These are phyloP conservation scores for Penicillium concentricum DNA, from an alignment of 2,329 filamentous ascomycete genomes.

Conservation along the genomic window DNA sequence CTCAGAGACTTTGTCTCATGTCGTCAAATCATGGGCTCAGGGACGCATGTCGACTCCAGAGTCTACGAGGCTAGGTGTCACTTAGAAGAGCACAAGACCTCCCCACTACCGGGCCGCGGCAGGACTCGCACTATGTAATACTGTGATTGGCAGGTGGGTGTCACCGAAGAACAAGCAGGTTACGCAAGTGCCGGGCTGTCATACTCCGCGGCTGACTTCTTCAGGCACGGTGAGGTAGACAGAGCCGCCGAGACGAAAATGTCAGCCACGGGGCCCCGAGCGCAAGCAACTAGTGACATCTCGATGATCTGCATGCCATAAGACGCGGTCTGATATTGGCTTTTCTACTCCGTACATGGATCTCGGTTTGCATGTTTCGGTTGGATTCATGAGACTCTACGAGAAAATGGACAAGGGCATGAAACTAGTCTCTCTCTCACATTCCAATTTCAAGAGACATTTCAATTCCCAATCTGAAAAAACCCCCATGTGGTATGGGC, in stretches of 20 bases:
- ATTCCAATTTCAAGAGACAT: constrained; percentile 2
- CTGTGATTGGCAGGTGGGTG: constrained; percentile 6
- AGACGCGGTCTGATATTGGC: not conserved
- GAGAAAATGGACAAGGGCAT: not conserved
- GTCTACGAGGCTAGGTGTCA: not conserved
- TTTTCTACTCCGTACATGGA: not conserved
- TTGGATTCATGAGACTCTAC: constrained; percentile 4
- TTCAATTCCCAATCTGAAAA: constrained; percentile 2
- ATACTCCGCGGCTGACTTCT: not conserved
- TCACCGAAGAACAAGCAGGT: not conserved
- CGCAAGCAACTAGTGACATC: not conserved
- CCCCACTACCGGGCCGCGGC: constrained; percentile 9
- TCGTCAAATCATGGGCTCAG: not conserved
- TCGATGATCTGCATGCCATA: constrained; percentile 1
- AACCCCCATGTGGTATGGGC: constrained; percentile 3
- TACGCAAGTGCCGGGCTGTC: not conserved
- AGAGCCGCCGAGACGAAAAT: not conserved
- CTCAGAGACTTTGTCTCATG: not conserved
- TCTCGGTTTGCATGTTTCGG: constrained; percentile 10
- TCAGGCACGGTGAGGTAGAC: not conserved
- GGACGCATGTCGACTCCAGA: not conserved
- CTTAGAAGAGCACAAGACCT: not conserved
- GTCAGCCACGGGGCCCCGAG: not conserved
- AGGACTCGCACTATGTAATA: constrained; percentile 6
- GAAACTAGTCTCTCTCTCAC: not conserved